Percentiles rank a stretch among this genome's conserved stretches.
These are phyloP conservation scores for Colletotrichum australisinense DNA, from an alignment of 2,329 filamentous ascomycete species.

Conservation along the genomic window DNA sequence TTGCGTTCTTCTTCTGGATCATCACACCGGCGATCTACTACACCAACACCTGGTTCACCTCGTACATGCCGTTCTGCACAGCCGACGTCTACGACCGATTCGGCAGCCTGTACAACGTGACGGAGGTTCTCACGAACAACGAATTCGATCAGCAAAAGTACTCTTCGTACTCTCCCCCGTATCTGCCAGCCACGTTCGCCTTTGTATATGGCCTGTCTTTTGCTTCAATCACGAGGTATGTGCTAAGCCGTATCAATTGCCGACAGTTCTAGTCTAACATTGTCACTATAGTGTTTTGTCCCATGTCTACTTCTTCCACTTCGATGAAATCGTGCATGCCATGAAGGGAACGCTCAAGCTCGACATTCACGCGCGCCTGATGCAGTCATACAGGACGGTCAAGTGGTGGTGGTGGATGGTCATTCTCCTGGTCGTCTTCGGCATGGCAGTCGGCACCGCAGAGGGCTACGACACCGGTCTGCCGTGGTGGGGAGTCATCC, in stretches of 20 bases:
- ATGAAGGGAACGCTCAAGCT: conserved; percentile 29
- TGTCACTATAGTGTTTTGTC: conserved; percentile 45
- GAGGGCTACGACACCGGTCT: conserved; percentile 65
- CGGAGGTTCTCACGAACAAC: conserved; percentile 52
- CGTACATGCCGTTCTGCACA: conserved; percentile 66
- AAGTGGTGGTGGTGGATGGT: conserved; percentile 67
- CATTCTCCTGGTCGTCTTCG: conserved; percentile 56
- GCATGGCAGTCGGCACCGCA: conserved; percentile 46
- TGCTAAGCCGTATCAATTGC: no score
- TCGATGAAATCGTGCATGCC: conserved; percentile 50
- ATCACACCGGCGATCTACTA: conserved; percentile 69
- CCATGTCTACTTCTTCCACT: conserved; percentile 53
- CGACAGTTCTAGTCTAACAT: no score
- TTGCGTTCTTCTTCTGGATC: conserved; percentile 63
- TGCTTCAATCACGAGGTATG: conserved; percentile 67
- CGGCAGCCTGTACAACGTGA: conserved; percentile 59
- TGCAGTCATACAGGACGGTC: conserved; percentile 67
- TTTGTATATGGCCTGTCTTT: conserved; percentile 70
- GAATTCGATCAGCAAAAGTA: conserved; percentile 60
- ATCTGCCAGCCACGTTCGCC: conserved; percentile 60
- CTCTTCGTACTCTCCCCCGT: conserved; percentile 62
- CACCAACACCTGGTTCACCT: conserved; percentile 66
- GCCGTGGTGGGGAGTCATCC: conserved; percentile 66
- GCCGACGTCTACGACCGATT: conserved; percentile 63
- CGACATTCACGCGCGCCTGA: conserved; percentile 61